These are phyloP conservation scores for Vickermania spadyakhi DNA, from an alignment of 208 protist genomes.

Conservation along the genomic window DNA sequence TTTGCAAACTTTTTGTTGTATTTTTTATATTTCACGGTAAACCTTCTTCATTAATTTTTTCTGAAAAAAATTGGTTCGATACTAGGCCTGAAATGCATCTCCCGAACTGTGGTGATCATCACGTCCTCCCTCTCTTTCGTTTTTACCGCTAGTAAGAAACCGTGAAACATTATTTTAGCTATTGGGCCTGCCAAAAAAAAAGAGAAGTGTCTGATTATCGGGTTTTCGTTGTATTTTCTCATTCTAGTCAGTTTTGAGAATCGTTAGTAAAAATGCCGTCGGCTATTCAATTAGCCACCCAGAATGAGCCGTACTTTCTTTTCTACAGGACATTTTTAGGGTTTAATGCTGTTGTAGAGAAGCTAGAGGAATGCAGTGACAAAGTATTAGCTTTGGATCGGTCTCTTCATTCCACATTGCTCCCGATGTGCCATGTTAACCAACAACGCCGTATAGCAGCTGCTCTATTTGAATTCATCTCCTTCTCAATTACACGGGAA, in stretches of 20 bases:
- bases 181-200: no score
- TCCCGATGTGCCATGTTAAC: conserved; percentile 3
- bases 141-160: no score
- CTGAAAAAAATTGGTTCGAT: not conserved
- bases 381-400: conserved; percentile 8
- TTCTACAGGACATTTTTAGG: conserved; percentile 2
- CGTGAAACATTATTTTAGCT: no score
- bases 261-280: not conserved
- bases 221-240: no score
- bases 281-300: not conserved
- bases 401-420: conserved; percentile 7
- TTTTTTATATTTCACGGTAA: conserved; percentile 1
- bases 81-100: not conserved
- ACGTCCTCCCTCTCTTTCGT: no score
- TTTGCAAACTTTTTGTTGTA: not conserved
- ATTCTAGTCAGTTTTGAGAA: no score
- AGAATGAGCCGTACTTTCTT: not conserved
- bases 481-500: conserved; percentile 1
- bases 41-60: not conserved
- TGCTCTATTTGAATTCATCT: conserved; percentile 9
- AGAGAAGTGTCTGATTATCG: no score
- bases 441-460: conserved; percentile 12
- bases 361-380: not conserved
- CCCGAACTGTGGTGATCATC: not conserved
- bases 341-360: conserved; percentile 1